Evolutionary conservation across 1,284 basidiomycete genomes (phyloP).

Genomic region (Vanrija sp.): DNA sequence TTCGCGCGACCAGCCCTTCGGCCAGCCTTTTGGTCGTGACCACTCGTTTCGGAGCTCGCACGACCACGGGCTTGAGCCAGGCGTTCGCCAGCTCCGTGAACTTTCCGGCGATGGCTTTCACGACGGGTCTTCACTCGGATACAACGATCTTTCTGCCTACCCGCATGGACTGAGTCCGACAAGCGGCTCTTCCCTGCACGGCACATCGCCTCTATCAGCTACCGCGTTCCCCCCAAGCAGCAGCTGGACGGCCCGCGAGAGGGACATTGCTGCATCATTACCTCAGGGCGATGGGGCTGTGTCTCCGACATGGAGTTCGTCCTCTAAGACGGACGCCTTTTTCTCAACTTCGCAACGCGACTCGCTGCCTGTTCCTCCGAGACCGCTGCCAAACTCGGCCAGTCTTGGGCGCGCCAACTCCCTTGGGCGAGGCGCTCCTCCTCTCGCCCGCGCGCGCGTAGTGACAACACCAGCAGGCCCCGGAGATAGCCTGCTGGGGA

Average conservation of each 20-base stretch:
- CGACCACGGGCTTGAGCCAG: no score
- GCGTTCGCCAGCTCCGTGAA: no score
- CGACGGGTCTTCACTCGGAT: no score
- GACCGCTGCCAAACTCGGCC: no score
- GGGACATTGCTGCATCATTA: background rate
- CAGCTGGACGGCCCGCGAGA: background rate
- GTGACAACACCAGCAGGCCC: conserved; percentile 8
- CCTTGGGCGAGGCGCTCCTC: conserved; percentile 4
- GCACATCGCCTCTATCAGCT: conserved; percentile 2
- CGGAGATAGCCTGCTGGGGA: background rate
- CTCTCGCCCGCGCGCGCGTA: conserved; percentile 5
- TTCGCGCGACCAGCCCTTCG: no score
- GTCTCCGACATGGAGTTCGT: conserved; percentile 30
- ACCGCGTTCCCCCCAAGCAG: background rate
- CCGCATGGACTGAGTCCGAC: no score
- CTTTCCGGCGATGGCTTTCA: no score
- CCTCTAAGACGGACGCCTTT: conserved; percentile 42
- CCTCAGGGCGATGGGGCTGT: conserved; percentile 6
- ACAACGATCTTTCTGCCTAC: no score
- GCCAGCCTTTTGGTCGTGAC: no score
- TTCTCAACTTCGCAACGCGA: conserved; percentile 24
- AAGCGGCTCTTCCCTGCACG: background rate
- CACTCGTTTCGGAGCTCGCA: no score
- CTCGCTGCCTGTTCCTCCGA: conserved; percentile 7
- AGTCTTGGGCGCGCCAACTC: background rate